These are phyloP conservation scores for Globisporangium yorkense DNA, from an alignment of 352 stramenopile genomes.

Conservation along the genomic window DNA sequence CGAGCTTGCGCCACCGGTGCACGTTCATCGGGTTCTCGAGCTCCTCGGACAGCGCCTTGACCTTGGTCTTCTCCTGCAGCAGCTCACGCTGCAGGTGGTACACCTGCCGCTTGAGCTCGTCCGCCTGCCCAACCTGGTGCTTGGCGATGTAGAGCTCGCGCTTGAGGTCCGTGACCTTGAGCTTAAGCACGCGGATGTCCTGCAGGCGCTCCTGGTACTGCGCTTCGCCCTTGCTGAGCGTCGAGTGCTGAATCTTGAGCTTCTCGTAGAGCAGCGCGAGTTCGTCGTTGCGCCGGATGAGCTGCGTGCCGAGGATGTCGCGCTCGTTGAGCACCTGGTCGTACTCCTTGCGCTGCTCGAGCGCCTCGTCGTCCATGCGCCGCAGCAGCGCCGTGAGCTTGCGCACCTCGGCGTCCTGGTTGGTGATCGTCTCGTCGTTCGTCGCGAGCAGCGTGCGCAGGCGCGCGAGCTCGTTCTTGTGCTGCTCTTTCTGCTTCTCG, in stretches of 20 bases:
- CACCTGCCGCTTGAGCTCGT: constrained; percentile 87
- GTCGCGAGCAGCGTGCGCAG: constrained; percentile 82
- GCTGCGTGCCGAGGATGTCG: constrained; percentile 95
- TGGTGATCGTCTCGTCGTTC: constrained; percentile 92
- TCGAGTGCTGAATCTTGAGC: constrained; percentile 95
- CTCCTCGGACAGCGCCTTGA: constrained; percentile 94
- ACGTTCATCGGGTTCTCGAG: constrained; percentile 98
- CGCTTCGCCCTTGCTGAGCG: constrained; percentile 89
- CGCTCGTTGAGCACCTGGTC: constrained; percentile 95
- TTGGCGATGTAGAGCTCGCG: constrained; percentile 89
- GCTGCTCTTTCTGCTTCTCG: constrained; percentile 92
- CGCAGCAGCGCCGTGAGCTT: constrained; percentile 91
- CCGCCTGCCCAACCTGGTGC: constrained; percentile 81
- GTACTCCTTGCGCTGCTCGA: constrained; percentile 94
- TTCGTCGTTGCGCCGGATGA: constrained; percentile 96
- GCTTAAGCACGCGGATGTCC: constrained; percentile 93
- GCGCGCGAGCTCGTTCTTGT: constrained; percentile 90
- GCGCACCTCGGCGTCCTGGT: constrained; percentile 92
- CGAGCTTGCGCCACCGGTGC: constrained; percentile 96
- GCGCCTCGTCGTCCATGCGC: constrained; percentile 91
- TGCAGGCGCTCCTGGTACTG: constrained; percentile 92
- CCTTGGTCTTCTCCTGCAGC: constrained; percentile 94
- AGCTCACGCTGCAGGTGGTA: constrained; percentile 90
- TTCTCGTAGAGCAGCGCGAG: constrained; percentile 97
- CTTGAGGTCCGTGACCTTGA: constrained; percentile 94